Evolutionary conservation across 257 asterid genomes (phyloP).

Genomic region (Paraleonurus japonicus): DNA sequence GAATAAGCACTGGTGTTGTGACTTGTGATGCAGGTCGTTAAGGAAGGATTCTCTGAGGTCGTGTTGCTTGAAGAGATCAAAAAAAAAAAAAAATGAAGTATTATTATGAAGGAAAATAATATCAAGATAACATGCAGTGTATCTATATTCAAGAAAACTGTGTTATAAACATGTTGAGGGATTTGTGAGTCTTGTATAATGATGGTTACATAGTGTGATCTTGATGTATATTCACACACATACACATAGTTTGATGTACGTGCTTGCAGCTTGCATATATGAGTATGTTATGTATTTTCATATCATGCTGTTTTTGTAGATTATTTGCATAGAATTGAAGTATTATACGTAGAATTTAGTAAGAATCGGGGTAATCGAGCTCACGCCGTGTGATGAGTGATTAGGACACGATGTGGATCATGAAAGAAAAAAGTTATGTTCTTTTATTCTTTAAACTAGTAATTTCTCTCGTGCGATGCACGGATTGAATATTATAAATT

Average conservation of each 20-base stretch:
- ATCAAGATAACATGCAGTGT: not conserved
- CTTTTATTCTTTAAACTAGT: too few relatives aligned
- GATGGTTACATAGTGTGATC: not conserved
- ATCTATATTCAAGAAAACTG: not conserved
- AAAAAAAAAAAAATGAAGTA: not conserved
- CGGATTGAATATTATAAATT: too few relatives aligned
- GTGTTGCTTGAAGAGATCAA: slow-evolving; percentile 10
- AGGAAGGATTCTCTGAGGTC: not conserved
- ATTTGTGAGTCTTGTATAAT: not conserved
- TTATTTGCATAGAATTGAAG: not conserved
- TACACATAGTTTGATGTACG: not conserved
- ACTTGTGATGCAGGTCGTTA: slow-evolving; percentile 25
- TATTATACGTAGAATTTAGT: not conserved
- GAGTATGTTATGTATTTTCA: not conserved
- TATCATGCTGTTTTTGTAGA: not conserved
- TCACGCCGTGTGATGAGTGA: not conserved
- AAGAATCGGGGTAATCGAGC: too few relatives aligned
- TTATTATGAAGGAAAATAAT: not conserved
- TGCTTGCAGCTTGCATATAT: not conserved
- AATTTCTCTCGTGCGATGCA: too few relatives aligned
- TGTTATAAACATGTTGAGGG: not conserved
- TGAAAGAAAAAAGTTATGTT: not conserved
- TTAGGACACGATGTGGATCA: not conserved
- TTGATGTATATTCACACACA: not conserved
- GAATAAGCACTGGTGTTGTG: not conserved